Evolutionary conservation across 169 alveolate species (phyloP).

Genomic region (Fabrea salina): DNA sequence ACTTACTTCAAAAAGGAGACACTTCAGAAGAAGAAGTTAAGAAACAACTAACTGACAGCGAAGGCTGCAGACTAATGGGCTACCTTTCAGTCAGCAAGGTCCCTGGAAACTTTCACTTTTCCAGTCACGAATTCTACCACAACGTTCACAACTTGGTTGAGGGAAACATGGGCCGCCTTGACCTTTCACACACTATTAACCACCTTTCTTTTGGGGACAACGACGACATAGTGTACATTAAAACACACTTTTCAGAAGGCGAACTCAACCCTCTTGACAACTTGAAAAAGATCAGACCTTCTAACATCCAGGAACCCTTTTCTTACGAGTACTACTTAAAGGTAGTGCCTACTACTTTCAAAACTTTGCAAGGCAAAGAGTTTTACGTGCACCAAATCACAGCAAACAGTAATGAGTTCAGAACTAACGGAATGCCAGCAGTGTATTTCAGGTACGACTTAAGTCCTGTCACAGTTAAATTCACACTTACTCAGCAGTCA

Average conservation of each 20-base stretch:
- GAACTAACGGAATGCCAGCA: slow-evolving; percentile 65
- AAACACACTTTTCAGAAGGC: slow-evolving; percentile 1
- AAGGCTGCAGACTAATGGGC: slow-evolving; percentile 86
- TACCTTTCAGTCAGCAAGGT: slow-evolving; percentile 71
- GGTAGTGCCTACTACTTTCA: slow-evolving; percentile 68
- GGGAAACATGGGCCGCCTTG: too few relatives aligned
- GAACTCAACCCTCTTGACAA: not conserved
- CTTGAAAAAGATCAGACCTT: not conserved
- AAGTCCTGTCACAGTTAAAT: slow-evolving; percentile 77
- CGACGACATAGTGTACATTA: not conserved
- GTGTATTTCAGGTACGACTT: slow-evolving; percentile 79
- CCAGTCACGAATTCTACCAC: slow-evolving; percentile 69
- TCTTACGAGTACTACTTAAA: slow-evolving; percentile 67
- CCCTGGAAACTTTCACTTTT: slow-evolving; percentile 86
- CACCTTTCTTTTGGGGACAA: not conserved
- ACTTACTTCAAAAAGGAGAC: not conserved
- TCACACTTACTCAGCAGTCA: slow-evolving; percentile 52
- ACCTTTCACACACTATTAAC: slow-evolving; percentile 72
- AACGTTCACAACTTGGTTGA: not conserved
- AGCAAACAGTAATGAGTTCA: slow-evolving; percentile 57
- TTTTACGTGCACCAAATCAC: slow-evolving; percentile 73
- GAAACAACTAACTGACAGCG: slow-evolving; percentile 55
- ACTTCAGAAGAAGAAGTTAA: slow-evolving; percentile 43
- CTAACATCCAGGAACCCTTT: slow-evolving; percentile 13
- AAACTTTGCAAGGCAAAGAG: slow-evolving; percentile 40